Percentiles rank a stretch among this genome's conserved stretches.
Conservation (phyloP, 495 filamentous ascomycete species). For the Cercophora scortea region DNA sequence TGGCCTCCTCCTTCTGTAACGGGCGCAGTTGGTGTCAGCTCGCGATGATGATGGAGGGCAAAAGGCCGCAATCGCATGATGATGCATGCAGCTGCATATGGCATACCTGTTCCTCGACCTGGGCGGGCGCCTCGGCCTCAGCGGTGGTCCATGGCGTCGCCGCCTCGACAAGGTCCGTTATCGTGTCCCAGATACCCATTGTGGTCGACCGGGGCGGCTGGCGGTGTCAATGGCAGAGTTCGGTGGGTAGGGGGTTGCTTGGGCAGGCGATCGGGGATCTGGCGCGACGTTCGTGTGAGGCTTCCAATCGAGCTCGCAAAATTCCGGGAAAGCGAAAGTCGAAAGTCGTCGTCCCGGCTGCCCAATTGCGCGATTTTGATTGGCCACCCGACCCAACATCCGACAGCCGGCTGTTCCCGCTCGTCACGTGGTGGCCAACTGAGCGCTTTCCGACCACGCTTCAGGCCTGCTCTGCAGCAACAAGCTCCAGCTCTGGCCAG, state of each 20-base stretch:
- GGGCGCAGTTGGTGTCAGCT: not conserved
- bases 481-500: too few species aligned
- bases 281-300: constrained; percentile 23
- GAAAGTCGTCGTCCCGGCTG: constrained; percentile 25
- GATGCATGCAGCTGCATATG: not conserved
- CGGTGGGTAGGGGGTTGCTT: constrained; percentile 16
- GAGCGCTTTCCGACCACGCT: not conserved
- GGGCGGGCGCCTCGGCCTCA: constrained; percentile 47
- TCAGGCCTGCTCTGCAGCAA: too few species aligned
- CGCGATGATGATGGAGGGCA: too few species aligned
- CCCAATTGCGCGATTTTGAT: constrained; percentile 37
- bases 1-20: not conserved
- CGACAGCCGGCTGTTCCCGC: constrained; percentile 1
- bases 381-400: constrained; percentile 15
- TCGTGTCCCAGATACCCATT: constrained; percentile 52
- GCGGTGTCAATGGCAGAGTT: constrained; percentile 34
- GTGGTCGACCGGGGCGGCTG: constrained; percentile 20
- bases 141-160: constrained; percentile 46
- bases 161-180: constrained; percentile 46
- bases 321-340: constrained; percentile 30
- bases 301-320: constrained; percentile 8
- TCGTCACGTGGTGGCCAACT: not conserved
- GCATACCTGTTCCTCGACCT: constrained; percentile 10
- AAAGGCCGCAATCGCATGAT: not conserved
- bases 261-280: constrained; percentile 15